Conservation (phyloP, 2,329 filamentous ascomycete species). For the Tolypocladium tropicale region DNA sequence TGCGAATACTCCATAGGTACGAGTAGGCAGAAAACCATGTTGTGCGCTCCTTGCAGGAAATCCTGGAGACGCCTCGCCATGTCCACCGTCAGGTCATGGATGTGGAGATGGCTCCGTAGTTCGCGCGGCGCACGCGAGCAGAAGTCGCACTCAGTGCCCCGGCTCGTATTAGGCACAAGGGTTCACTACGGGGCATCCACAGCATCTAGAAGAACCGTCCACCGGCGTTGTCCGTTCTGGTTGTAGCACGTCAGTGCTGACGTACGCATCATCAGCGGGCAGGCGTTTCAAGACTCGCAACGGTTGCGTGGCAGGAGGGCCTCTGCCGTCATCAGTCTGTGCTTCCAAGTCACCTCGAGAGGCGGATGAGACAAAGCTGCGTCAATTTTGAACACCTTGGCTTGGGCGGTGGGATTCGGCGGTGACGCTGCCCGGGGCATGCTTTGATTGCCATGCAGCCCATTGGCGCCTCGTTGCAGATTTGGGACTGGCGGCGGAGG, state of each 20-base stretch:
- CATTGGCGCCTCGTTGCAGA: not conserved
- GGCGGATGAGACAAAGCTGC: not conserved
- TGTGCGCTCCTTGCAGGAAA: no score
- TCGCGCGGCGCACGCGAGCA: not conserved
- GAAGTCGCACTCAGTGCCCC: no score
- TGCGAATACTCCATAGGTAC: no score
- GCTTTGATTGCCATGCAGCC: not conserved
- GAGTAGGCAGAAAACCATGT: no score
- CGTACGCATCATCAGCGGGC: not conserved
- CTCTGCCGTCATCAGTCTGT: not conserved
- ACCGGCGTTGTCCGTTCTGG: not conserved
- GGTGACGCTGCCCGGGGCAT: not conserved
- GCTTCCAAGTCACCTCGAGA: not conserved
- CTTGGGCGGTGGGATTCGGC: not conserved
- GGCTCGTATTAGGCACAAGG: not conserved
- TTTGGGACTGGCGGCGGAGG: not conserved
- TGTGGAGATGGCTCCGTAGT: not conserved
- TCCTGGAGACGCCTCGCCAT: no score
- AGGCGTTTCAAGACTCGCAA: not conserved
- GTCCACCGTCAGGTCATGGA: no score
- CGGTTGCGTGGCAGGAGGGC: not conserved
- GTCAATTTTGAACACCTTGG: not conserved
- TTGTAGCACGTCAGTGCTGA: not conserved
- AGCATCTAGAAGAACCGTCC: not conserved
- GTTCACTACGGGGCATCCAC: not conserved